Evolutionary conservation across 805 yeast genomes (phyloP).

Genomic region (Candida caryicola): DNA sequence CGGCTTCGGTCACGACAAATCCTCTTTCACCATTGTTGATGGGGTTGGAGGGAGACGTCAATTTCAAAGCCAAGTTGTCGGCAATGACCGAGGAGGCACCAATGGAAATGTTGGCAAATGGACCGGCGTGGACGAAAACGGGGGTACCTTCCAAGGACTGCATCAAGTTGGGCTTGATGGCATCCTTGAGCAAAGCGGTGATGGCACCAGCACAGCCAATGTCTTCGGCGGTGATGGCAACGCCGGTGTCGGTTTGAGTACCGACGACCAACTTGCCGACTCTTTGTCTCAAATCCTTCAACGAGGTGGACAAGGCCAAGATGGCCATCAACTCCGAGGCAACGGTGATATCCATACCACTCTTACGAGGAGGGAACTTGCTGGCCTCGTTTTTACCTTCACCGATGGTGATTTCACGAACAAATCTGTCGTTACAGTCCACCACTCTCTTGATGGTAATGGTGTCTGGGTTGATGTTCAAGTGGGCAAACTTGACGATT

Average conservation of each 20-base stretch:
- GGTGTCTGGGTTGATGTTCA: conserved; percentile 75
- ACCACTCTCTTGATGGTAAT: conserved; percentile 83
- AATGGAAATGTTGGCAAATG: conserved; percentile 82
- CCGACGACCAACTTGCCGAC: conserved; percentile 77
- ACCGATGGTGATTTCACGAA: conserved; percentile 76
- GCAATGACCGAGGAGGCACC: conserved; percentile 85
- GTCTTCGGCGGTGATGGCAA: conserved; percentile 78
- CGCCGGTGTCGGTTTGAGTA: conserved; percentile 59
- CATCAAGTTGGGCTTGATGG: conserved; percentile 82
- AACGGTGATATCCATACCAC: conserved; percentile 82
- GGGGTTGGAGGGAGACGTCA: conserved; percentile 54
- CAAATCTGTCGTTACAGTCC: conserved; percentile 77
- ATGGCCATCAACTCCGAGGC: conserved; percentile 88
- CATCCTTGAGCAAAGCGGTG: conserved; percentile 77
- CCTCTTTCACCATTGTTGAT: conserved; percentile 51
- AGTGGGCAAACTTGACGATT: conserved; percentile 58
- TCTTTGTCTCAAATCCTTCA: conserved; percentile 70
- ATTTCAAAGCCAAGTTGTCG: conserved; percentile 75
- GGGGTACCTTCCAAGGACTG: conserved; percentile 89
- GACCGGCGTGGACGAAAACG: conserved; percentile 85
- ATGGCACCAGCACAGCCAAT: conserved; percentile 85
- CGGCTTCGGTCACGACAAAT: conserved; percentile 83
- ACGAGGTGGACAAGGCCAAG: conserved; percentile 67
- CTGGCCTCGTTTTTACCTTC: conserved; percentile 72
- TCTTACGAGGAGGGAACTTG: conserved; percentile 63